Evolutionary conservation across 164 flowering plant genomes (phyloP).

Genomic region (Liquidambar formosana): DNA sequence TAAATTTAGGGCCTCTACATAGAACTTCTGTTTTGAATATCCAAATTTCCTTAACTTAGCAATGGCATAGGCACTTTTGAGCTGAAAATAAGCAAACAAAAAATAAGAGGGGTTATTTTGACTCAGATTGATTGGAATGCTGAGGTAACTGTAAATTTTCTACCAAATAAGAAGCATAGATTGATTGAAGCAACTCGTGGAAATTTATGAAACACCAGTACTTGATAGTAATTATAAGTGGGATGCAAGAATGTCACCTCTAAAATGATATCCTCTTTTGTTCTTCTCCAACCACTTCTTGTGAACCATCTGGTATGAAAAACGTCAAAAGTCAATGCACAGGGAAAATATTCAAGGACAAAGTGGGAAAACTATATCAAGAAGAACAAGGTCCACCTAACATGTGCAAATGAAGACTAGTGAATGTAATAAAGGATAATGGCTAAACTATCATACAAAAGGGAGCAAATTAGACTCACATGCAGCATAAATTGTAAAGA

Average conservation of each 20-base stretch:
- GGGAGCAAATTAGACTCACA: no score
- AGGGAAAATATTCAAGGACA: not conserved
- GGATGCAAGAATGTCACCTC: slow-evolving; percentile 53
- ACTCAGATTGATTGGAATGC: not conserved
- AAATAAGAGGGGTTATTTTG: not conserved
- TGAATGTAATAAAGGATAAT: no score
- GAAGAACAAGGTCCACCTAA: not conserved
- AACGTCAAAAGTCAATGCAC: slow-evolving; percentile 9
- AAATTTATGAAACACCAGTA: not conserved
- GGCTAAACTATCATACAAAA: no score
- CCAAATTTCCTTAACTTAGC: slow-evolving; percentile 76
- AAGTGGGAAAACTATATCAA: not conserved
- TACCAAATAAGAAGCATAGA: not conserved
- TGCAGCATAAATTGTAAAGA: no score
- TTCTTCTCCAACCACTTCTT: slow-evolving; percentile 91
- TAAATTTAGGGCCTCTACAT: slow-evolving; percentile 61
- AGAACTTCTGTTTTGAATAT: slow-evolving; percentile 70
- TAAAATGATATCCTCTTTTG: slow-evolving; percentile 77
- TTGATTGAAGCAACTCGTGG: not conserved
- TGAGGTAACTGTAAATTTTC: not conserved
- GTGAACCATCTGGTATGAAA: slow-evolving; percentile 74
- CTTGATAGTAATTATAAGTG: not conserved
- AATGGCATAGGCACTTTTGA: slow-evolving; percentile 89
- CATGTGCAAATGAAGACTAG: no score
- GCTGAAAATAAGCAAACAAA: slow-evolving; percentile 42